phyloP scores from a whole-genome alignment of 148 eudicot genomes.

The Rhododendron griersonianum region DNA sequence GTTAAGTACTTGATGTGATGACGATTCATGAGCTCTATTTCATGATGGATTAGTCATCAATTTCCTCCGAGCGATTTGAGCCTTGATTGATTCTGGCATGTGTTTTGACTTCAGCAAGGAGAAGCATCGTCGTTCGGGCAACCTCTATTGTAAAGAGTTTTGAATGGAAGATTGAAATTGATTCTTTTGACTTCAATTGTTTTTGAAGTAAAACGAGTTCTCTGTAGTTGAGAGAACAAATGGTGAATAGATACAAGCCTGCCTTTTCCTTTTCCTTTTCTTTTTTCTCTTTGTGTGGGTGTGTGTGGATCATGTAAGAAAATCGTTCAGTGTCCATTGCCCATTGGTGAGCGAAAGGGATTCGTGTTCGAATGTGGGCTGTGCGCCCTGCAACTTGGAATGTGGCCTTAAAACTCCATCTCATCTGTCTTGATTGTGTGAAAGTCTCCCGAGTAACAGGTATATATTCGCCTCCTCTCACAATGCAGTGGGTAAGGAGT shows the following conservation, averaged over 20 bases:
- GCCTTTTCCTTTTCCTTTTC: not conserved
- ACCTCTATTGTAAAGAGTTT: not conserved
- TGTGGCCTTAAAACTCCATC: not conserved
- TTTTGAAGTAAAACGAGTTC: not conserved
- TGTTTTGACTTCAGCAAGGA: not conserved
- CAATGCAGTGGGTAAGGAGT: no score
- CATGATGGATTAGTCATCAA: not conserved
- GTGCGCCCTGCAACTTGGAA: not conserved
- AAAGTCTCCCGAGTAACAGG: no score
- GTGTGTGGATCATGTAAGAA: not conserved
- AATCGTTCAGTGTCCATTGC: not conserved
- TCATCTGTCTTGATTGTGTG: not conserved
- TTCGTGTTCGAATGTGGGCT: not conserved
- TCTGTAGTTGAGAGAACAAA: not conserved
- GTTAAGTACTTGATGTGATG: not conserved
- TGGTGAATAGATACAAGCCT: not conserved
- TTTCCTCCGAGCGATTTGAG: not conserved
- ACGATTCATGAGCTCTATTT: not conserved
- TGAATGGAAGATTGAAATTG: conserved; percentile 2
- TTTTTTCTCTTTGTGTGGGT: not conserved
- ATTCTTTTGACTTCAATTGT: not conserved
- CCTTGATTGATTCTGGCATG: not conserved
- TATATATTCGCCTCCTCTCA: no score
- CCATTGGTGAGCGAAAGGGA: not conserved
- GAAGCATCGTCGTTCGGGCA: not conserved